phyloP scores from a whole-genome alignment of 2,329 filamentous ascomycete genomes.

The Xylaria arbuscula region DNA sequence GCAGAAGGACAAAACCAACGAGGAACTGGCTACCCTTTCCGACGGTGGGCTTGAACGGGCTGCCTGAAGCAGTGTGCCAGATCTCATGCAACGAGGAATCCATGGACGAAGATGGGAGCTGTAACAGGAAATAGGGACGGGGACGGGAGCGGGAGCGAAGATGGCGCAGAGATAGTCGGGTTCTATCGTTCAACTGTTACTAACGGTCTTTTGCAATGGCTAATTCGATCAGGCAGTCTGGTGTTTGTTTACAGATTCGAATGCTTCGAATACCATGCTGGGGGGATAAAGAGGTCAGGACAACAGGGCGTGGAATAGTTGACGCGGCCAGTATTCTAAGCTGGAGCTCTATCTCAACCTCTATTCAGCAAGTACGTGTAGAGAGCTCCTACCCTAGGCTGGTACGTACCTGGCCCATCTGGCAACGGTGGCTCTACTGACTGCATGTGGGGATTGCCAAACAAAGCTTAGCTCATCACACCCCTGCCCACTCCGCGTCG shows the following conservation, averaged over 20 bases:
- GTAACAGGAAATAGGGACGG: neutral
- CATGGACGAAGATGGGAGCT: conserved; percentile 62
- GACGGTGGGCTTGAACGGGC: conserved; percentile 83
- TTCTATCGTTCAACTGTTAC: conserved; percentile 12
- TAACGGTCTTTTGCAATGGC: neutral
- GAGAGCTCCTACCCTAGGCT: conserved; percentile 1
- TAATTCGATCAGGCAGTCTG: conserved; percentile 7
- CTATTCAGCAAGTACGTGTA: too few relatives aligned
- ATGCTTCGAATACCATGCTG: conserved; percentile 18
- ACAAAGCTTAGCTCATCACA: conserved; percentile 12
- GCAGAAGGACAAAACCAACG: conserved; percentile 79
- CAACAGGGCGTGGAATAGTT: neutral
- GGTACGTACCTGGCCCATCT: conserved; percentile 1
- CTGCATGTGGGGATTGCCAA: conserved; percentile 8
- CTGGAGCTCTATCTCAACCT: conserved; percentile 16
- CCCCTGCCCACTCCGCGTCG: conserved; percentile 16
- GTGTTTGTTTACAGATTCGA: conserved; percentile 3
- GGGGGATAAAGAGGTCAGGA: neutral
- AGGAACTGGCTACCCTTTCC: conserved; percentile 86
- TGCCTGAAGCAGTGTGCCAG: conserved; percentile 92
- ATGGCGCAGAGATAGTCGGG: neutral
- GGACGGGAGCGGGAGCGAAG: neutral
- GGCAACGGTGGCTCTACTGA: conserved; percentile 14
- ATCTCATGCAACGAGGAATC: conserved; percentile 86
- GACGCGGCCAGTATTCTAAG: neutral